A percentile compares a stretch with the other conserved stretches of the same genome.
Conservation (phyloP, 129 eudicot genomes). For the Silybum marianum region DNA sequence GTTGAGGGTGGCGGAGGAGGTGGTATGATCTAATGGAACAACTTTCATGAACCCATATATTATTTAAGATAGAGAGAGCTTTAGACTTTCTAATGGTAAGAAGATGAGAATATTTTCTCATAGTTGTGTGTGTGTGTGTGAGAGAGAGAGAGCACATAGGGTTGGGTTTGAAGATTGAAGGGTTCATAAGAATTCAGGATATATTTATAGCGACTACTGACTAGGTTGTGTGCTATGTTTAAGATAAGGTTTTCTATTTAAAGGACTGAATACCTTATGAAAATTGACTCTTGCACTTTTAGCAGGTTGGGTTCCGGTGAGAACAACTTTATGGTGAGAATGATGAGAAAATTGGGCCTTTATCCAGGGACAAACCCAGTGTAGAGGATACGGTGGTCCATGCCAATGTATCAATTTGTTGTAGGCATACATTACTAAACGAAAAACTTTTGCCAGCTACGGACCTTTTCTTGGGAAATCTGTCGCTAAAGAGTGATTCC, state of each 20-base stretch:
- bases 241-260: too few species aligned
- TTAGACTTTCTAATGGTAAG: conserved; percentile 14
- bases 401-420: too few species aligned
- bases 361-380: too few species aligned
- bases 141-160: neutral
- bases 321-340: neutral
- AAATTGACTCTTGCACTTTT: neutral
- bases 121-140: neutral
- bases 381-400: too few species aligned
- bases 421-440: too few species aligned
- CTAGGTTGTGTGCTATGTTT: neutral
- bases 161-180: neutral
- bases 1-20: neutral
- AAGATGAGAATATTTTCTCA: conserved; percentile 26
- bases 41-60: neutral
- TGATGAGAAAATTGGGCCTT: neutral
- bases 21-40: neutral
- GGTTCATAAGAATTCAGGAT: neutral
- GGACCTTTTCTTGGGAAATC: too few species aligned
- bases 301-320: neutral
- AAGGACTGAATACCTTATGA: neutral
- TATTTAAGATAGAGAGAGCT: conserved; percentile 7
- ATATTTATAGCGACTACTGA: neutral
- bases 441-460: too few species aligned
- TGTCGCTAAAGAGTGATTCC: too few species aligned